Conservation (phyloP, 179 eudicot species). For the Sideroxylon spinosum region DNA sequence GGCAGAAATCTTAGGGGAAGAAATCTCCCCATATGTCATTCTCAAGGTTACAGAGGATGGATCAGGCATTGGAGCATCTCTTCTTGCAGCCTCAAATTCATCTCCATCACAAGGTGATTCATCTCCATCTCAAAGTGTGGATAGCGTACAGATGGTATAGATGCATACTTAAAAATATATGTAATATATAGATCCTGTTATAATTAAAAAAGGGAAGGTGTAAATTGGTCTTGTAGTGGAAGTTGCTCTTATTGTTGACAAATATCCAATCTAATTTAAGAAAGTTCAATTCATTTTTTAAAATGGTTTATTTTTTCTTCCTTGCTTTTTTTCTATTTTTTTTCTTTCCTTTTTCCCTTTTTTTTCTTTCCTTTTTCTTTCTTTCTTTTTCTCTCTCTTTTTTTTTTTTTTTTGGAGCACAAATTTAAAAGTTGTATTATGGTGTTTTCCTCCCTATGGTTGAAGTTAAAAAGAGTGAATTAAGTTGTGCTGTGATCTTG, state of each 20-base stretch:
- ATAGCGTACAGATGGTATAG: slow-evolving; percentile 46
- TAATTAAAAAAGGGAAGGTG: slow-evolving; percentile 33
- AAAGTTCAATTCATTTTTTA: slow-evolving; percentile 14
- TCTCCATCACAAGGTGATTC: slow-evolving; percentile 6
- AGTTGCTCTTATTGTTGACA: slow-evolving; percentile 5
- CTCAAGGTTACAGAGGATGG: slow-evolving; percentile 78
- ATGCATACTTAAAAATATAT: slow-evolving; percentile 25
- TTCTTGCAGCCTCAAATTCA: slow-evolving; percentile 69
- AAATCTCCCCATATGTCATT: slow-evolving; percentile 49
- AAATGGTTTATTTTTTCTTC: no score
- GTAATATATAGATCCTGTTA: slow-evolving; percentile 48
- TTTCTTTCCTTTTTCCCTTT: no score
- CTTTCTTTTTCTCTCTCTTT: no score
- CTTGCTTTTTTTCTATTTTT: no score
- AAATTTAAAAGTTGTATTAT: no score
- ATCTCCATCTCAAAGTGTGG: slow-evolving; percentile 19
- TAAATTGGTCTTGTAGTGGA: slow-evolving; percentile 21
- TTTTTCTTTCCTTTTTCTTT: no score
- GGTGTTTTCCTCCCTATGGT: no score
- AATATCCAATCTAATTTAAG: slow-evolving; percentile 6
- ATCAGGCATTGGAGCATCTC: slow-evolving; percentile 84
- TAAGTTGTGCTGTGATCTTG: no score
- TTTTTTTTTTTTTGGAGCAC: no score
- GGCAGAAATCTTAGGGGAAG: slow-evolving; percentile 77
- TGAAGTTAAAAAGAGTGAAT: no score